A percentile compares a stretch with the other conserved stretches of the same genome.
These are phyloP conservation scores for Uromyces viciae-fabae DNA, from an alignment of 1,284 basidiomycete genomes.

Conservation along the genomic window DNA sequence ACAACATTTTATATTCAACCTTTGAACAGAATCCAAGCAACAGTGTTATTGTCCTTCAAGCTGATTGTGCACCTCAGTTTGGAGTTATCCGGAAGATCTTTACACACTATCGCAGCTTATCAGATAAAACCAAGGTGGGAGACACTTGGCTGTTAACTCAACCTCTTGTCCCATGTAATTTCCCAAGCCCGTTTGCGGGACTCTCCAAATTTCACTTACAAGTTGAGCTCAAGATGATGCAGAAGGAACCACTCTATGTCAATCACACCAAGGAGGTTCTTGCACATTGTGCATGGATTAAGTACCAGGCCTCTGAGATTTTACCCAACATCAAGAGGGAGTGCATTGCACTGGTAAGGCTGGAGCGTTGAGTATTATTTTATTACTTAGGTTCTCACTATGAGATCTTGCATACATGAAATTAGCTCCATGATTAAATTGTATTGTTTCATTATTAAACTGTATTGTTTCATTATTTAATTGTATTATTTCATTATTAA, in stretches of 20 bases:
- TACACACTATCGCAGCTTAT: background rate
- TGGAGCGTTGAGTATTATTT: background rate
- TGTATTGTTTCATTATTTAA: no score
- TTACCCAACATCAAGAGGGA: background rate
- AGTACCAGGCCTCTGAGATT: background rate
- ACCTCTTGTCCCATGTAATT: background rate
- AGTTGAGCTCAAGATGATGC: background rate
- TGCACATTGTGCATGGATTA: slow-evolving; percentile 8
- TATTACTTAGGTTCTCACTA: no score
- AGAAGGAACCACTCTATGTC: background rate
- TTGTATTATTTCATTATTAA: no score
- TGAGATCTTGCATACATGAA: no score
- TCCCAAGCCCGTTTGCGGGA: background rate
- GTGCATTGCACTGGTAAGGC: background rate
- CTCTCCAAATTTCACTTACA: background rate
- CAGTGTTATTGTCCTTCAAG: background rate
- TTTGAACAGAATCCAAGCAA: slow-evolving; percentile 14
- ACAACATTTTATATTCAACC: background rate
- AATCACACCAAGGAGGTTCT: background rate
- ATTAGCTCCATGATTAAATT: no score
- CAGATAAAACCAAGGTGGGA: background rate
- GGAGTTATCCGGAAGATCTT: slow-evolving; percentile 1
- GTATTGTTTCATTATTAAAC: no score
- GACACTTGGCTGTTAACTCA: background rate
- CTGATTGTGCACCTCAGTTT: background rate